Evolutionary conservation across 495 filamentous ascomycete species (phyloP).

Genomic region (Hypoxylon fragiforme): DNA sequence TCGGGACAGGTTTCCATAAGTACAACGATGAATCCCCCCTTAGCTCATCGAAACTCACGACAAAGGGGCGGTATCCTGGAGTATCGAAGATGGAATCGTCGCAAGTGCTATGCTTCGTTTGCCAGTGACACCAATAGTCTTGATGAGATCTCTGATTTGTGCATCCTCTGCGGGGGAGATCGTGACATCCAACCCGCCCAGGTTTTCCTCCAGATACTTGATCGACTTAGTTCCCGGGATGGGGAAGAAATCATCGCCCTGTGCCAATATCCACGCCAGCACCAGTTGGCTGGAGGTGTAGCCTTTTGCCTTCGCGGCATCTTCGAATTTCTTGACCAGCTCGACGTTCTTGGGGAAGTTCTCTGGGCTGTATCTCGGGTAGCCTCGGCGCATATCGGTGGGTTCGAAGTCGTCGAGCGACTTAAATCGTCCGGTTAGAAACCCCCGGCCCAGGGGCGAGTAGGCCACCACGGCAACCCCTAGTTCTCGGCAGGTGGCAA

Average conservation of each 20-base stretch:
- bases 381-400: conserved; percentile 42
- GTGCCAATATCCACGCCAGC: conserved; percentile 60
- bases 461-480: conserved; percentile 53
- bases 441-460: conserved; percentile 52
- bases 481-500: conserved; percentile 51
- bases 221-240: conserved; percentile 62
- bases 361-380: conserved; percentile 53
- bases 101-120: conserved; percentile 4
- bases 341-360: conserved; percentile 59
- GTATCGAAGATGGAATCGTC: background rate
- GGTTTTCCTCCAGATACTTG: conserved; percentile 62
- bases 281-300: conserved; percentile 53
- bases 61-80: conserved; percentile 24
- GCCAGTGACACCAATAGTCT: conserved; percentile 9
- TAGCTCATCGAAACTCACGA: conserved; percentile 1
- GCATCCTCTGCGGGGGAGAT: conserved; percentile 37
- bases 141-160: conserved; percentile 22
- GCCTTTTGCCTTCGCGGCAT: conserved; percentile 53
- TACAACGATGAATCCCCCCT: no score
- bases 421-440: conserved; percentile 47
- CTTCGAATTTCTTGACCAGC: conserved; percentile 52
- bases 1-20: no score
- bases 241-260: conserved; percentile 59
- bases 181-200: conserved; percentile 47
- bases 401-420: conserved; percentile 43